Percentiles rank a stretch among this genome's conserved stretches.
These are phyloP conservation scores for Suillus clintonianus DNA, from an alignment of 768 basidiomycete species.

Conservation along the genomic window DNA sequence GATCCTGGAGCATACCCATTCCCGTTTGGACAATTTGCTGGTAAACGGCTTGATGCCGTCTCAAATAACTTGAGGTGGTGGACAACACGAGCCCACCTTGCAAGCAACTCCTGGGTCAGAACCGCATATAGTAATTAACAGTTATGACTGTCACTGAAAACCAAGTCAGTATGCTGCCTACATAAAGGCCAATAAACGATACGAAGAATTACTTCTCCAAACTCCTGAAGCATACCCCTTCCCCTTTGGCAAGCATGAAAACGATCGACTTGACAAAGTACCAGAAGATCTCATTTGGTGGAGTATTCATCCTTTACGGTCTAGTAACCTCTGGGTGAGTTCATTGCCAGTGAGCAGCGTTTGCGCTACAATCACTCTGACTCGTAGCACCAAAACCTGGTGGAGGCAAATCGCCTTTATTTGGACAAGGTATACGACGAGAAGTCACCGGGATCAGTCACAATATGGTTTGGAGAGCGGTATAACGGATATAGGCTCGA, in stretches of 20 bases:
- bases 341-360: background rate
- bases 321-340: constrained; percentile 7
- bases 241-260: constrained; percentile 3
- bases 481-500: constrained; percentile 19
- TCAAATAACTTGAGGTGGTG: constrained; percentile 6
- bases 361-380: background rate
- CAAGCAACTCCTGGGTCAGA: constrained; percentile 15
- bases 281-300: constrained; percentile 15
- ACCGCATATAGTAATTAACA: too few relatives aligned
- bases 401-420: constrained; percentile 12
- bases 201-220: constrained; percentile 16
- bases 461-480: constrained; percentile 20
- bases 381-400: constrained; percentile 15
- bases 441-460: constrained; percentile 24
- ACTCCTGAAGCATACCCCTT: constrained; percentile 12
- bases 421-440: constrained; percentile 14
- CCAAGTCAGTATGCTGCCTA: constrained; percentile 8
- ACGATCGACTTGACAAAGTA: constrained; percentile 12
- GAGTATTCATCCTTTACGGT: constrained; percentile 9
- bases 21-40: constrained; percentile 5
- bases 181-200: constrained; percentile 12
- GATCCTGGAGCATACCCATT: constrained; percentile 19
- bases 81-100: background rate
- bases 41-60: constrained; percentile 4
- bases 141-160: background rate